Conservation (phyloP, 163 green algal genomes). For the Chlorella variabilis region DNA sequence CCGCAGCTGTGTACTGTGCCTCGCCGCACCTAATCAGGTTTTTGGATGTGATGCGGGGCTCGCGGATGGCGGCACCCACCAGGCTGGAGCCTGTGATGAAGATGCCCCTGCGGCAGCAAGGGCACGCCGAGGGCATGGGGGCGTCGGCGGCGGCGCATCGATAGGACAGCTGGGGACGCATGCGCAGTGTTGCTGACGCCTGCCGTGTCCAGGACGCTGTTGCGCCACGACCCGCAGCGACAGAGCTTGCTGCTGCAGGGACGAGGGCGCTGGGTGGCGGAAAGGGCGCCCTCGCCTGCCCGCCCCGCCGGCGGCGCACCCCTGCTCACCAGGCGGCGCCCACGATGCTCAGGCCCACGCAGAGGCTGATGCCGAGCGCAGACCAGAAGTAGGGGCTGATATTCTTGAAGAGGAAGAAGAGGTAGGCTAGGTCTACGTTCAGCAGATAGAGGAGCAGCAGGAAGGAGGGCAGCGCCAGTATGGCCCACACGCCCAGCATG, state of each 20-base stretch:
- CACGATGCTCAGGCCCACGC: slow-evolving; percentile 94
- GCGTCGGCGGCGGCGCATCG: background rate
- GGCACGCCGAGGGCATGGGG: too few species aligned
- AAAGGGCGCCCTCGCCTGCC: too few species aligned
- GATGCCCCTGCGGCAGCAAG: slow-evolving; percentile 94
- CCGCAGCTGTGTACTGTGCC: too few species aligned
- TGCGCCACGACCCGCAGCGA: too few species aligned
- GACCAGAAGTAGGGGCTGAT: slow-evolving; percentile 97
- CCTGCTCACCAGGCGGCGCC: slow-evolving; percentile 97
- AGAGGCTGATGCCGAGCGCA: slow-evolving; percentile 88
- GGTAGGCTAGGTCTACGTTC: slow-evolving; percentile 86
- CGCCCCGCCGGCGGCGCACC: too few species aligned
- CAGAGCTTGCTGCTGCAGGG: too few species aligned
- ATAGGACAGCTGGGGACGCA: too few species aligned
- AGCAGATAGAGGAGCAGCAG: slow-evolving; percentile 55
- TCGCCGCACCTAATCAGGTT: slow-evolving; percentile 99
- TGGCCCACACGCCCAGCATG: background rate
- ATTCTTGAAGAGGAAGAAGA: slow-evolving; percentile 88
- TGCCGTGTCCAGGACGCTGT: too few species aligned
- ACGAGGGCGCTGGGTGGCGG: too few species aligned
- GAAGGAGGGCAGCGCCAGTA: slow-evolving; percentile 4
- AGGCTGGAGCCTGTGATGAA: slow-evolving; percentile 98
- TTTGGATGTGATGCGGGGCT: slow-evolving; percentile 98
- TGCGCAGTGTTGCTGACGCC: too few species aligned
- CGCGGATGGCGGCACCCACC: slow-evolving; percentile 92